These are phyloP conservation scores for Paracoccidioides brasiliensis DNA, from an alignment of 2,329 filamentous ascomycete species.

Conservation along the genomic window DNA sequence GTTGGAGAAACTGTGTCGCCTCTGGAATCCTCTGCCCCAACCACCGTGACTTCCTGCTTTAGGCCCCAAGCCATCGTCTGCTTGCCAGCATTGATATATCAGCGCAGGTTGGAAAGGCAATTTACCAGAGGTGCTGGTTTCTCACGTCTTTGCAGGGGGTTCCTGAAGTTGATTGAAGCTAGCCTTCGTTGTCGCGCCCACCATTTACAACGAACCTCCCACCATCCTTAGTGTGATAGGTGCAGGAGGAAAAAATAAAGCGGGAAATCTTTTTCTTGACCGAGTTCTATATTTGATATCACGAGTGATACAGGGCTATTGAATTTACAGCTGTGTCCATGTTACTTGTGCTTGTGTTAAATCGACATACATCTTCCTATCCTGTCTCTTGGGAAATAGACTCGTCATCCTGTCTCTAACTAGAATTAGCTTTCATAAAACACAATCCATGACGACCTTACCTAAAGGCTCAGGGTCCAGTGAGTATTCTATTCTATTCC, in stretches of 20 bases:
- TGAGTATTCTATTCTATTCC: slow-evolving; percentile 14
- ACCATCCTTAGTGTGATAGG: not conserved
- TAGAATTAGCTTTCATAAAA: slow-evolving; percentile 4
- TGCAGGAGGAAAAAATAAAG: not conserved
- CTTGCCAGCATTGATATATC: not conserved
- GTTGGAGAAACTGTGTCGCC: not conserved
- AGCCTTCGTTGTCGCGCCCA: not conserved
- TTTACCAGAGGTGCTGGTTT: not conserved
- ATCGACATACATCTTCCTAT: not conserved
- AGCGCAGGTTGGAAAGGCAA: not conserved
- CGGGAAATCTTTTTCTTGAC: not conserved
- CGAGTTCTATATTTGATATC: not conserved
- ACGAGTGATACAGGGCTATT: not conserved
- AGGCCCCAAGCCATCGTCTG: not conserved
- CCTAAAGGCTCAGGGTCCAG: slow-evolving; percentile 17
- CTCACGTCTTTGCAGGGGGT: not conserved
- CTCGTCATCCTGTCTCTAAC: not conserved
- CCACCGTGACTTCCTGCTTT: not conserved
- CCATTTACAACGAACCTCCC: not conserved
- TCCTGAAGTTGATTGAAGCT: slow-evolving; percentile 1
- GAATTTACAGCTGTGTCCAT: not conserved
- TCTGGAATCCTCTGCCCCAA: not conserved
- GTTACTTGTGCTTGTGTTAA: not conserved
- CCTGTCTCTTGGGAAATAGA: not conserved
- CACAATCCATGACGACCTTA: slow-evolving; percentile 24